Evolutionary conservation across 805 yeast species (phyloP), one percentile per base, ranked within the genome.

Genomic region (Saccharomycopsis sp.): DNA sequence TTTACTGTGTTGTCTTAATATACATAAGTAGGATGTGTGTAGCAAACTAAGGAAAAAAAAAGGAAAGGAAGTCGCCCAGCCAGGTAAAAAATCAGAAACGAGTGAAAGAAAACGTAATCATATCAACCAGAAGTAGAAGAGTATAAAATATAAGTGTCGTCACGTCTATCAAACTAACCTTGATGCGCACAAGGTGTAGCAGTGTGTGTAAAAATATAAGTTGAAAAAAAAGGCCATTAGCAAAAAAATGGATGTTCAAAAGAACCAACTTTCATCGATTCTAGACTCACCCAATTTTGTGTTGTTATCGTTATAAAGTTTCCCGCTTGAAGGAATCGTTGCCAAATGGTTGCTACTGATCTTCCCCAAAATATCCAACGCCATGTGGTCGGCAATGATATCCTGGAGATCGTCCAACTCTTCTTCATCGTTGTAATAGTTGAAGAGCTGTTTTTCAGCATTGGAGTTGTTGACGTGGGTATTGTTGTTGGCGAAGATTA

Each of bases 321-420:
- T 44, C 8, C 48, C 21, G 12, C 21, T 44, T 5, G 48, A 12
- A 16, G 48, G 48, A 44, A 44, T 18, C 18, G 48, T 44, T 7
- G 37, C 37, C 37, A 29, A 29, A 12, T 29, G 37, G 37, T 29
- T 29, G 21, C 12, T 44, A 12, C 12, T 44, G 48, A 44, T 44
- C 16, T 18, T 44, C 18, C 48, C 48, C 21, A 44, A 44, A 12
- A 44, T 44, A 44, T 44, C 48, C 12, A 44, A 44, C 18, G 48
- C 48, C 48, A 44, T 44, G 21, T 44, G 48, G 21, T 44, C 48
- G 21, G 48, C 48, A 44, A 44, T 44, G 21, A 44, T 44, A 44
- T 44, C 48, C 21, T 44, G 48, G 18, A 44, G 21, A 44, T 44
- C 48, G 21, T 44, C 48, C 21, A 44, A 44, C 21, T 44, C 48